phyloP scores from a whole-genome alignment of 495 filamentous ascomycete species.

The Bacidia gigantensis region DNA sequence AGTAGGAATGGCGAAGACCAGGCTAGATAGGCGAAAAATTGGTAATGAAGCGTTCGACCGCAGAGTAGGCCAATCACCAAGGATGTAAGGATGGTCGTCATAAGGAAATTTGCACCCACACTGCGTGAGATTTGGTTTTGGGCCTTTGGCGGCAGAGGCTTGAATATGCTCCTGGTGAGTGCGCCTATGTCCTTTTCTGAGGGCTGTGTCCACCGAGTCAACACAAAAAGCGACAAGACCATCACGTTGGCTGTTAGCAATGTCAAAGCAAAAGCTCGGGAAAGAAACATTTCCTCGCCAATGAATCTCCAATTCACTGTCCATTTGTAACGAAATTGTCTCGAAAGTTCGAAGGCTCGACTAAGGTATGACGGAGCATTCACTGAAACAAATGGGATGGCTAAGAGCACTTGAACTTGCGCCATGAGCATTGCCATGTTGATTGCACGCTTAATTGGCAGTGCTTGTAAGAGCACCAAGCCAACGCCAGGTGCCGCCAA shows the following conservation, averaged over 20 bases:
- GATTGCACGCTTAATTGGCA: slow-evolving; percentile 48
- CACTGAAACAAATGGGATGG: slow-evolving; percentile 56
- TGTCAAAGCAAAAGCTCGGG: slow-evolving; percentile 50
- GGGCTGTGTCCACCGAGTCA: slow-evolving; percentile 43
- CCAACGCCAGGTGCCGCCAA: slow-evolving; percentile 69
- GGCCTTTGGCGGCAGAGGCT: slow-evolving; percentile 34
- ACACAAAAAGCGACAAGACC: slow-evolving; percentile 47
- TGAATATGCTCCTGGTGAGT: slow-evolving; percentile 31
- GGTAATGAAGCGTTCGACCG: slow-evolving; percentile 85
- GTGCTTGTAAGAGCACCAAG: slow-evolving; percentile 53
- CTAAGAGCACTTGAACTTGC: slow-evolving; percentile 60
- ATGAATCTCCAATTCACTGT: slow-evolving; percentile 97
- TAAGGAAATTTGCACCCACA: slow-evolving; percentile 60
- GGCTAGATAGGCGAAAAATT: slow-evolving; percentile 88
- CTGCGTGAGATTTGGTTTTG: slow-evolving; percentile 39
- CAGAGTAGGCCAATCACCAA: slow-evolving; percentile 79
- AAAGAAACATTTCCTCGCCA: slow-evolving; percentile 68
- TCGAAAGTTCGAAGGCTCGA: slow-evolving; percentile 76
- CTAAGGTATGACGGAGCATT: slow-evolving; percentile 59
- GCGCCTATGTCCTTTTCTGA: slow-evolving; percentile 21
- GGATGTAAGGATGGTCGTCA: slow-evolving; percentile 65
- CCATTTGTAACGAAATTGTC: slow-evolving; percentile 91
- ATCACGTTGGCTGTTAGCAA: slow-evolving; percentile 56
- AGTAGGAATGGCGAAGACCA: slow-evolving; percentile 87
- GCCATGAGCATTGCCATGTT: slow-evolving; percentile 54